These are phyloP conservation scores for Pholiota microspora DNA, from an alignment of 768 basidiomycete species.

Conservation along the genomic window DNA sequence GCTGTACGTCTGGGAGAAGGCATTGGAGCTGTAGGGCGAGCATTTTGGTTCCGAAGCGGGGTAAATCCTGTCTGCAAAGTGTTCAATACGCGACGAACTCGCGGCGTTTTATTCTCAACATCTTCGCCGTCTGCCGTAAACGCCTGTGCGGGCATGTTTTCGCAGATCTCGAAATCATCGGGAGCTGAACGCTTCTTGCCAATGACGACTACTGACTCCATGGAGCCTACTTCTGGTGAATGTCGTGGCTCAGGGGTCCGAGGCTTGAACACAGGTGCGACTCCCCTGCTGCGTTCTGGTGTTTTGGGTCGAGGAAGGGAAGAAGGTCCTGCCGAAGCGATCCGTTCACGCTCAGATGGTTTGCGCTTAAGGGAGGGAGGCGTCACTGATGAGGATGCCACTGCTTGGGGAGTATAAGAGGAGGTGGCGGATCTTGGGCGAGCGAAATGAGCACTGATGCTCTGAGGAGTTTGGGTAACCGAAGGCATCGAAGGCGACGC, in stretches of 20 bases:
- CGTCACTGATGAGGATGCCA: constrained; percentile 6
- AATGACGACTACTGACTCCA: constrained; percentile 38
- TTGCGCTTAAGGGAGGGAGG: constrained; percentile 18
- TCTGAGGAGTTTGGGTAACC: constrained; percentile 7
- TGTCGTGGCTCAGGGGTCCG: constrained; percentile 45
- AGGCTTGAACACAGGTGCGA: constrained; percentile 46
- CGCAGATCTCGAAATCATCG: constrained; percentile 67
- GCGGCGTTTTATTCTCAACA: constrained; percentile 50
- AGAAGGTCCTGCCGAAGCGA: constrained; percentile 46
- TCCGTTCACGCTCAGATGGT: constrained; percentile 30
- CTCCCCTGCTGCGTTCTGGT: constrained; percentile 42
- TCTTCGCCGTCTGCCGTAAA: constrained; percentile 54
- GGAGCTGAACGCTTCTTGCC: constrained; percentile 76
- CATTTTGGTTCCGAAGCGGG: constrained; percentile 53
- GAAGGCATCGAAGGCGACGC: not conserved
- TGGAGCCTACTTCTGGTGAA: constrained; percentile 24
- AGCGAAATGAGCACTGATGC: constrained; percentile 9
- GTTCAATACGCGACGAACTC: constrained; percentile 57
- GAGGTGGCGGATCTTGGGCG: constrained; percentile 30
- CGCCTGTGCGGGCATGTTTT: constrained; percentile 59
- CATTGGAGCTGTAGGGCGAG: constrained; percentile 37
- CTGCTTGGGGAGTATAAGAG: constrained; percentile 20
- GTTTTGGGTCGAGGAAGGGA: constrained; percentile 47
- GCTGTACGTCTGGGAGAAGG: constrained; percentile 49
- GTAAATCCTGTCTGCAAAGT: constrained; percentile 69